Base-by-base conservation (phyloP, 768 basidiomycete species). In the Cystoderma amianthinum region DNA sequence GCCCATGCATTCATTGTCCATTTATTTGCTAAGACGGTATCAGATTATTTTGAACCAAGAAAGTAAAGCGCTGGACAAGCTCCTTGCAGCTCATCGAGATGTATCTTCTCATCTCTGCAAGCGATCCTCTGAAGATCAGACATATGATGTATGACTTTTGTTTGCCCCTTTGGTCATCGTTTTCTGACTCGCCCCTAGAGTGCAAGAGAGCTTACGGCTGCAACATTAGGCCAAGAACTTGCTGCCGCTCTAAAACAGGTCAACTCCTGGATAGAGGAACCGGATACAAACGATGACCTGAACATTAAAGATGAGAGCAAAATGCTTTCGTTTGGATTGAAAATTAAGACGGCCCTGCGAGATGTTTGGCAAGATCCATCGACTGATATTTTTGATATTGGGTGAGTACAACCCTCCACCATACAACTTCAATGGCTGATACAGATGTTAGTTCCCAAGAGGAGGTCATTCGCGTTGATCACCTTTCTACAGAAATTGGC, bases 191-290 rank as follows among this genome's bases (percentile, higher is more conserved):
- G n/a, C 34, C 32, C 48, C 1, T 47, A 92, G 92, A 90, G 86
- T 53, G 88, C 92, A 1, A 72, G 80, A 30, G 93, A 95, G 54
- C 67, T 95, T 34, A 80, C 81, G 12, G 80, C 81, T 4, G 83
- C 85, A 1, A 73, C 81, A 0, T 80, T 91, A 62, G 88, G 89
- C 1, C 82, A 89, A 53, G 93, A 95, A 48, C 63, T 95, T 2
- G 84, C 88, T n/a, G 54, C 60, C 16, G 78, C 79, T 2, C 62
- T 94, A 17, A 78, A 74, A 42, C 72, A 79, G 36, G 63, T 81
- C 13, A 68, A 76, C 49, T 54, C 60, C 4, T 67, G 69, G 55
- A 60, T 88, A 16, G 61, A 69, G 6, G 63, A 71, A 34, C 63
- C 72, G 3, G 65, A 61, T 43, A 58, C 60, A 3, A 67, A 72